Base-by-base conservation (phyloP, 805 yeast species). In the Candida vaughaniae region DNA sequence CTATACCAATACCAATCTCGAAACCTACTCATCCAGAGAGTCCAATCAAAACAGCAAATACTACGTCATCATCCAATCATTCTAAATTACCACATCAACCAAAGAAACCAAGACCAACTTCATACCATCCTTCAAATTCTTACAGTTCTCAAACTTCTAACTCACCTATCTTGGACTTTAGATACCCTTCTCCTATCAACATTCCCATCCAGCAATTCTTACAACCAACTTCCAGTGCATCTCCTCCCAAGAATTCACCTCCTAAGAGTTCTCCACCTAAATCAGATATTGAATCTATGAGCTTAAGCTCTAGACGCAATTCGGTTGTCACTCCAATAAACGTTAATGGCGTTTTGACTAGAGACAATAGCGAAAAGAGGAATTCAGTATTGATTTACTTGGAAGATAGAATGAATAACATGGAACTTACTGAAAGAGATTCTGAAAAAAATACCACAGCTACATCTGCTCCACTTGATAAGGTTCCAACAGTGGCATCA, bases 101-200 rank as follows among this genome's bases (percentile, higher is more conserved):
- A 33, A 74, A 78, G 56, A 81, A 77, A 52, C 90, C 88, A 39
- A 75, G 95, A 56, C 95, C 95, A 28, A 85, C 91, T 0, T 84
- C 93, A 7, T 85, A 82, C 52, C 90, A 85, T 53, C 95, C 95
- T 12, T 73, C 82, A 5, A 55, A 41, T 69, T 59, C 36, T 46
- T 71, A 30, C 31, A 28, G 19, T 35, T 64, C 74, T 2, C 49
- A 62, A 2, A 62, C 65, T 11, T 72, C 77, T 2, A 51, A 69
- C 3, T 55, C 61, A 31, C 60, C 69, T 5, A 33, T 55, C 36
- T 49, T 56, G 4, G 61, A 42, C 10, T 42, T 62, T 39, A 64
- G 59, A 39, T 52, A 58, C 25, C 64, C 65, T 2, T 51, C 64
- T 5, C 63, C 69, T 1, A 48, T 54, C 26, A 59, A 55, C 23